Percentiles rank a stretch among this genome's conserved stretches.
Conservation (phyloP, 257 asterid genomes). For the Forsythia suspensa region DNA sequence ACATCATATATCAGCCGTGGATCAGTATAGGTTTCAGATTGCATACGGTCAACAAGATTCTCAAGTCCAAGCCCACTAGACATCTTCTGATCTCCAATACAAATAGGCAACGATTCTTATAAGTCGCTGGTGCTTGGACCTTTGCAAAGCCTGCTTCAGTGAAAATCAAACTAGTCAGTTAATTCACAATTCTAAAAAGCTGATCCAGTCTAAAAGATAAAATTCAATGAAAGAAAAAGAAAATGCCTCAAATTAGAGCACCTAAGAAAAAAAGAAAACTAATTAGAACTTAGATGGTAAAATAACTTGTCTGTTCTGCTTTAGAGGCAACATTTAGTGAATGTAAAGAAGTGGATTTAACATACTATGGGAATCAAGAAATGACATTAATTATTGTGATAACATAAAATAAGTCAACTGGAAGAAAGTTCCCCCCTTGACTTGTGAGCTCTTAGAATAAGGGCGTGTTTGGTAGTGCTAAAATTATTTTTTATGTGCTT, state of each 20-base stretch:
- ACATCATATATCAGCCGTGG: background rate
- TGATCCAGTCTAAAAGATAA: background rate
- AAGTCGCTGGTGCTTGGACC: conserved; percentile 11
- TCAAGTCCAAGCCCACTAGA: conserved; percentile 73
- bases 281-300: background rate
- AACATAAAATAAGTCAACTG: background rate
- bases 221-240: background rate
- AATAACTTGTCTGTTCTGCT: background rate
- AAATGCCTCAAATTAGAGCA: background rate
- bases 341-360: background rate
- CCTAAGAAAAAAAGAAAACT: background rate
- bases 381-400: background rate
- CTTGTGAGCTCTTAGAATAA: background rate
- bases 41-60: conserved; percentile 84
- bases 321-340: background rate
- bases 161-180: conserved; percentile 11
- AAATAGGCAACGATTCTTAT: conserved; percentile 5
- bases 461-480: no score
- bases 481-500: no score
- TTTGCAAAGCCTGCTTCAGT: conserved; percentile 20
- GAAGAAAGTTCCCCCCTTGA: background rate
- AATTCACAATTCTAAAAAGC: background rate
- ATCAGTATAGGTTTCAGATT: conserved; percentile 19
- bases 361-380: background rate
- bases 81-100: conserved; percentile 38